Conservation (phyloP, 768 basidiomycete genomes). For the Melanogaster broomeanus region DNA sequence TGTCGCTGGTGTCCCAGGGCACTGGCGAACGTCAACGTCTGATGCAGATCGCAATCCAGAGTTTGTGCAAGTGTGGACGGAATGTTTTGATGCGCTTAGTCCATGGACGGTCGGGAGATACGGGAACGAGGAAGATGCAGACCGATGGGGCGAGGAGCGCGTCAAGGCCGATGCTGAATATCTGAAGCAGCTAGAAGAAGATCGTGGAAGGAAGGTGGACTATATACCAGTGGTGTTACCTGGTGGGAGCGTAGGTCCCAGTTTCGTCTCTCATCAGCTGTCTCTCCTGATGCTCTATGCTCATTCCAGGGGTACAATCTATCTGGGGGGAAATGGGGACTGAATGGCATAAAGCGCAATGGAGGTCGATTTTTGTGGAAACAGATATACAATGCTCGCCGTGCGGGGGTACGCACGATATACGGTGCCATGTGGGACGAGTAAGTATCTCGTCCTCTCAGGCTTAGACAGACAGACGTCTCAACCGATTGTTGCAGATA, state of each 20-base stretch:
- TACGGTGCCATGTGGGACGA: conserved; percentile 93
- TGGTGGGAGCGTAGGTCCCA: conserved; percentile 69
- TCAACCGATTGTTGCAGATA: conserved; percentile 47
- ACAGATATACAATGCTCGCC: conserved; percentile 69
- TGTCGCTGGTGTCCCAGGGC: conserved; percentile 66
- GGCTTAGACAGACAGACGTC: neutral
- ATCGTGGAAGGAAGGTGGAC: conserved; percentile 56
- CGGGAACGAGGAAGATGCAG: conserved; percentile 58
- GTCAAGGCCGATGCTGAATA: conserved; percentile 66
- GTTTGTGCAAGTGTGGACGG: conserved; percentile 69
- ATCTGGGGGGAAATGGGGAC: conserved; percentile 67
- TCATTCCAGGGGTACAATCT: conserved; percentile 63
- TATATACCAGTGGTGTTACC: conserved; percentile 86
- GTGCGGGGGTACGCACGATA: conserved; percentile 60
- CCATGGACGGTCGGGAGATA: conserved; percentile 85
- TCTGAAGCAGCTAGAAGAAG: conserved; percentile 50
- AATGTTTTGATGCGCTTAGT: conserved; percentile 77
- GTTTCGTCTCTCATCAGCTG: neutral
- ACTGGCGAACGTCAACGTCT: conserved; percentile 71
- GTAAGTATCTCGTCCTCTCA: conserved; percentile 33
- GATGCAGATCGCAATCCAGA: conserved; percentile 72
- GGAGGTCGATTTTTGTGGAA: conserved; percentile 81
- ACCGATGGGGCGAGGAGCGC: conserved; percentile 59
- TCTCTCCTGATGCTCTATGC: conserved; percentile 6
- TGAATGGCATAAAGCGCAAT: conserved; percentile 70